Base-by-base conservation (phyloP, 208 protist species). In the Leptomonas seymouri region DNA sequence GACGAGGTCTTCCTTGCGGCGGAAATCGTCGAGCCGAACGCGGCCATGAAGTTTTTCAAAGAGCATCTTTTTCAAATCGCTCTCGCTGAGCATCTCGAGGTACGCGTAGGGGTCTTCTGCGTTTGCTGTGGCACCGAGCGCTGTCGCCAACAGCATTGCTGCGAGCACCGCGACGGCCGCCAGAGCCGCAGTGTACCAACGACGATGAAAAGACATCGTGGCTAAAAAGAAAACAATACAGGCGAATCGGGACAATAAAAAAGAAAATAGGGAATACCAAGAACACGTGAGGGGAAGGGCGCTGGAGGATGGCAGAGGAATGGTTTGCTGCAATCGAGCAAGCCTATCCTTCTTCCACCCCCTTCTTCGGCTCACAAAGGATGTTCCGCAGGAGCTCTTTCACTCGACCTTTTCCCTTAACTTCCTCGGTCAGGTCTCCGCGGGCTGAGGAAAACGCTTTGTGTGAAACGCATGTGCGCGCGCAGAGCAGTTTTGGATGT, bases 21-120 rank as follows among this genome's bases (percentile, higher is more conserved):
- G 71, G 44, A 68, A 69, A 15, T 46, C 21, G 25, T 59, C 64
- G 4, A 77, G 45, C 15, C 71, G 45, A 2, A 77, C 60, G 5
- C 36, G 58, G 8, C 78, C 78, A 11, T 67, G 49, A 20, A 51
- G 67, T 58, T 84, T 86, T 20, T 90, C 84, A 27, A 82, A 72
- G 16, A 90, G 59, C 75, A 90, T 86, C 71, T 82, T 75, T 48
- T 76, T 67, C 1, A 90, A 71, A 67, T 90, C 84, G 7, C 55
- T 46, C 49, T 79, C 81, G 53, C 70, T 56, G 14, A 90, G 81
- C 75, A 86, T 78, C 44, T 73, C 49, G 20, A 90, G 78, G 59
- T 90, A 73, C 3, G 76, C 68, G 78, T 81, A 86, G 12, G 62
- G 71, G 66, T 82, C 75, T 23, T 34, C 48, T 4, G 34, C 51